A percentile compares a stretch with the other conserved stretches of the same genome.
Conservation (phyloP, 768 basidiomycete genomes). For the Lenzites betulinus region DNA sequence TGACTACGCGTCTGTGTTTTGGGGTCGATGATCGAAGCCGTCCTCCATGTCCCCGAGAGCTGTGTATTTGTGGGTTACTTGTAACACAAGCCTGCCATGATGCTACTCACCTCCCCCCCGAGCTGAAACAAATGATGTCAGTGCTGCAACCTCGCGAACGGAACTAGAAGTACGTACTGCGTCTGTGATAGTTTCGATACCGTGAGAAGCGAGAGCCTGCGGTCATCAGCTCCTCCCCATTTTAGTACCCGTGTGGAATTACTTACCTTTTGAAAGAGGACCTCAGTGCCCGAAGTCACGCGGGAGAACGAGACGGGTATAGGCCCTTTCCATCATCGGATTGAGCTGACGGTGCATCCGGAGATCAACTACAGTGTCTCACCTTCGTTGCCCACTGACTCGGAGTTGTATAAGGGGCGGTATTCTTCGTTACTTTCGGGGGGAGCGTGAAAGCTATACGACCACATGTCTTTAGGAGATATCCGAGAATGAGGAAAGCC, state of each 20-base stretch:
- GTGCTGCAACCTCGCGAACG: too few species aligned
- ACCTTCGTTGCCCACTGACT: conserved; percentile 16
- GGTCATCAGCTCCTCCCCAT: neutral
- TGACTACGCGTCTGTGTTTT: conserved; percentile 25
- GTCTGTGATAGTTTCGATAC: conserved; percentile 7
- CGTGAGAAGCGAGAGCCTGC: conserved; percentile 12
- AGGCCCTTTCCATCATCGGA: too few species aligned
- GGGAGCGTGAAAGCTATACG: neutral
- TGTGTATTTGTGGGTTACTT: too few species aligned
- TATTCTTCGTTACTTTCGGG: neutral
- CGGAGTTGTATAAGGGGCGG: neutral
- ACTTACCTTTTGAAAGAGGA: conserved; percentile 18
- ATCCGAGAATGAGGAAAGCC: neutral
- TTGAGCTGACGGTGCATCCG: neutral
- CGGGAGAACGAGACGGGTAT: conserved; percentile 16
- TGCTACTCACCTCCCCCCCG: neutral
- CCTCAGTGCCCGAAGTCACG: conserved; percentile 8
- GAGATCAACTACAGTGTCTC: neutral
- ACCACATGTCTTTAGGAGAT: too few species aligned
- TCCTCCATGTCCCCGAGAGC: conserved; percentile 11
- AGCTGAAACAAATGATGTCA: neutral
- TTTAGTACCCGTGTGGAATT: too few species aligned
- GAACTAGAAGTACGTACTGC: conserved; percentile 1
- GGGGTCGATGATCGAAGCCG: conserved; percentile 22
- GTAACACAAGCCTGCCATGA: too few species aligned